Evolutionary conservation across 2,329 filamentous ascomycete genomes (phyloP).

Genomic region (Cercospora citrullina): DNA sequence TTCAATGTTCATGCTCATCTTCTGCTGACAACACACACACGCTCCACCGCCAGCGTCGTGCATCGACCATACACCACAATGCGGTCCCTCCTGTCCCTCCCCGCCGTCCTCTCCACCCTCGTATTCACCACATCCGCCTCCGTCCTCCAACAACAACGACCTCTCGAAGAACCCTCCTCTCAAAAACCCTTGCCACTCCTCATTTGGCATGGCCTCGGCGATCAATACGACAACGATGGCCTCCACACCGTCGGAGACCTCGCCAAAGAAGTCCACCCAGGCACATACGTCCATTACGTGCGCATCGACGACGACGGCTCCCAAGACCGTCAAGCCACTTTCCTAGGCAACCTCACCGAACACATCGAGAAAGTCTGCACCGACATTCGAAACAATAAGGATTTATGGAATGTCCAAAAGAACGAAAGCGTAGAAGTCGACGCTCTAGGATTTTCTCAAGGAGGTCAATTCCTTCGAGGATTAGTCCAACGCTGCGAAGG

Average conservation of each 20-base stretch:
- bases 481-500: constrained; percentile 91
- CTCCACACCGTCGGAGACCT: constrained; percentile 70
- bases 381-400: constrained; percentile 66
- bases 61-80: neutral
- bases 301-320: constrained; percentile 65
- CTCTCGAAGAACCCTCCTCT: neutral
- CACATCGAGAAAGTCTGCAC: constrained; percentile 77
- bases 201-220: constrained; percentile 88
- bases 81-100: constrained; percentile 23
- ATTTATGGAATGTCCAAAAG: constrained; percentile 54
- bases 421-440: constrained; percentile 60
- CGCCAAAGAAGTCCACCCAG: constrained; percentile 71
- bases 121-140: constrained; percentile 15
- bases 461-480: constrained; percentile 90
- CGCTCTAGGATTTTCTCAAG: constrained; percentile 91
- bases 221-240: constrained; percentile 74
- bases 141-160: neutral
- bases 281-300: constrained; percentile 81
- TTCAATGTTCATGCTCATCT: neutral
- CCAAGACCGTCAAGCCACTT: constrained; percentile 77
- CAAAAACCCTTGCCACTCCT: constrained; percentile 72
- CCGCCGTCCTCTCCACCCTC: constrained; percentile 19
- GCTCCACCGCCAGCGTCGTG: neutral
- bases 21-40: neutral
- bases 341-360: constrained; percentile 82